These are phyloP conservation scores for Scutellaria minor DNA, from an alignment of 257 asterid species.

Conservation along the genomic window DNA sequence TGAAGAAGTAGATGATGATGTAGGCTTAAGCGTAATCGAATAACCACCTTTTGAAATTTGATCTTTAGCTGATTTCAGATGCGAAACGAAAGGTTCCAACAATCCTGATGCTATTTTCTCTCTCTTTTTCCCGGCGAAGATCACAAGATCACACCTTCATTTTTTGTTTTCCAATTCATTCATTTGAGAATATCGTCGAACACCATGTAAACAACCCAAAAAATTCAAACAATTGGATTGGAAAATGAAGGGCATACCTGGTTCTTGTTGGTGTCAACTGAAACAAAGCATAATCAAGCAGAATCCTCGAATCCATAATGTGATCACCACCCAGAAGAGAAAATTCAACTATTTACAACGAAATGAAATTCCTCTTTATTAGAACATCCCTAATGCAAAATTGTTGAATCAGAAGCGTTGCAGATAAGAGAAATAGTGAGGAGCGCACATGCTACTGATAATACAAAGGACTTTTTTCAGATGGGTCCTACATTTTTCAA, in stretches of 20 bases:
- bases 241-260: conserved; percentile 47
- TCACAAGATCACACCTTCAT: conserved; percentile 82
- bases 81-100: conserved; percentile 71
- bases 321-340: conserved; percentile 18
- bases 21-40: conserved; percentile 66
- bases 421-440: conserved; percentile 37
- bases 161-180: conserved; percentile 2
- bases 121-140: conserved; percentile 63
- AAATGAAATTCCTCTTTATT: background rate
- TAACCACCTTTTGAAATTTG: conserved; percentile 83
- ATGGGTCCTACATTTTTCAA: conserved; percentile 43
- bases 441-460: conserved; percentile 47
- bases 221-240: background rate
- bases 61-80: conserved; percentile 77
- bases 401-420: conserved; percentile 39
- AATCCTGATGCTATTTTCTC: conserved; percentile 86
- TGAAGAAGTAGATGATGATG: conserved; percentile 39
- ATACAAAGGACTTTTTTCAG: conserved; percentile 30
- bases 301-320: conserved; percentile 63
- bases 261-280: conserved; percentile 89
- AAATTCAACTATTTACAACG: background rate
- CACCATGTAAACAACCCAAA: background rate
- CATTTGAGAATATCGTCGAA: conserved; percentile 28
- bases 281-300: conserved; percentile 74
- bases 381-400: conserved; percentile 5